These are phyloP conservation scores for Oropetium thomaeum DNA, from an alignment of 176 grass and related monocot genomes.

Conservation along the genomic window DNA sequence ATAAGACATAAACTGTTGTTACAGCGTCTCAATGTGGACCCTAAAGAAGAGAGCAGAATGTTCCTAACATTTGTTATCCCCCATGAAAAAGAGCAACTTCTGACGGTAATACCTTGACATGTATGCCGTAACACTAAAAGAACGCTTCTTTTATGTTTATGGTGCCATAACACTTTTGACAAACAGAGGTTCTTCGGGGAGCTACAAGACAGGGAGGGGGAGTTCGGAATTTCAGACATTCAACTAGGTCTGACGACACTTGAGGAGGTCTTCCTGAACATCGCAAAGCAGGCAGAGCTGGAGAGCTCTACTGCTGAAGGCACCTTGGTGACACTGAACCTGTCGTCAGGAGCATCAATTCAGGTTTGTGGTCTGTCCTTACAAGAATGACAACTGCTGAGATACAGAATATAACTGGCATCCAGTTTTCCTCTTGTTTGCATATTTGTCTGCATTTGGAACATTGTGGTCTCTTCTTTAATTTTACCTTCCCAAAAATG, in stretches of 20 bases:
- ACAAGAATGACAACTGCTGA: background rate
- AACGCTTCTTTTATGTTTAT: conserved; percentile 5
- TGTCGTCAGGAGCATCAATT: conserved; percentile 70
- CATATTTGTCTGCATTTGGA: background rate
- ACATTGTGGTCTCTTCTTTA: conserved; percentile 6
- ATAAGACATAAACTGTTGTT: conserved; percentile 20
- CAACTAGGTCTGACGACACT: conserved; percentile 91
- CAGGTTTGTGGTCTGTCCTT: conserved; percentile 52
- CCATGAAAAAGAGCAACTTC: conserved; percentile 71
- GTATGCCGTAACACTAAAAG: background rate
- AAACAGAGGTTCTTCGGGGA: conserved; percentile 82
- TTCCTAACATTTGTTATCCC: conserved; percentile 96
- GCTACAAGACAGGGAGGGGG: conserved; percentile 78
- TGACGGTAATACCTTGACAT: conserved; percentile 60
- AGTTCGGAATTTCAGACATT: conserved; percentile 90
- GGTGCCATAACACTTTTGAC: background rate
- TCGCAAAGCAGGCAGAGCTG: conserved; percentile 87
- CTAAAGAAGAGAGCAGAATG: conserved; percentile 80
- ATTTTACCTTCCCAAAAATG: background rate
- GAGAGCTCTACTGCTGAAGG: conserved; percentile 83
- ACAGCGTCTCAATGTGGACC: conserved; percentile 62
- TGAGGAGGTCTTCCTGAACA: conserved; percentile 95
- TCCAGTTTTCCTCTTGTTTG: background rate
- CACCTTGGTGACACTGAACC: conserved; percentile 63
- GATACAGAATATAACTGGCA: conserved; percentile 17